Evolutionary conservation across 2,329 filamentous ascomycete genomes (phyloP).

Genomic region (Xylariales sp.): DNA sequence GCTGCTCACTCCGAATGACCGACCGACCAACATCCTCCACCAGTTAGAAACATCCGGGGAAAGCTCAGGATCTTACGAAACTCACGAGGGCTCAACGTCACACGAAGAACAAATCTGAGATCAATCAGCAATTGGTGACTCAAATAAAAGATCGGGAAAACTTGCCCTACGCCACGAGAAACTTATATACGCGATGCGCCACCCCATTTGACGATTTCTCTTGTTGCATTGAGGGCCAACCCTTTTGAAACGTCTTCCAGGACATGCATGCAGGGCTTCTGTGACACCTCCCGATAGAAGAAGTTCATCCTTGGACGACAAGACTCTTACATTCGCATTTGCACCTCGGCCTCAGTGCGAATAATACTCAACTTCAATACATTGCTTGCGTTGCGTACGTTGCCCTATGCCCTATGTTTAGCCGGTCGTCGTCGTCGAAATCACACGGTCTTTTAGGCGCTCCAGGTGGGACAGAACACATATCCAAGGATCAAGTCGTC

Average conservation of each 20-base stretch:
- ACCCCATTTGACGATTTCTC: background rate
- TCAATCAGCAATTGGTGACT: background rate
- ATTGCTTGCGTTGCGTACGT: slow-evolving; percentile 11
- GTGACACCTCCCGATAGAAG: slow-evolving; percentile 6
- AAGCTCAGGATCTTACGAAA: background rate
- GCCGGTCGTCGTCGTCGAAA: slow-evolving; percentile 37
- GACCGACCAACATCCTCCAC: background rate
- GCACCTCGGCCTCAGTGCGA: background rate
- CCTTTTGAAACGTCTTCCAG: slow-evolving; percentile 6
- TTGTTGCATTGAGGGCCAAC: slow-evolving; percentile 5
- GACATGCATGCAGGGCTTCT: slow-evolving; percentile 6
- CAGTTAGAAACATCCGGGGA: background rate
- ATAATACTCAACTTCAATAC: slow-evolving; percentile 5
- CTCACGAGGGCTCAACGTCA: slow-evolving; percentile 4
- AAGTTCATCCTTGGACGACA: slow-evolving; percentile 3
- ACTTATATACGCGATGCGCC: slow-evolving; percentile 7
- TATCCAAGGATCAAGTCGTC: slow-evolving; percentile 31
- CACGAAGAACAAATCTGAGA: background rate
- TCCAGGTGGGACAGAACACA: slow-evolving; percentile 28
- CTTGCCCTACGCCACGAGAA: slow-evolving; percentile 1
- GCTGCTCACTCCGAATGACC: background rate
- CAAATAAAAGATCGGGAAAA: background rate
- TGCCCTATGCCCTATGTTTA: slow-evolving; percentile 36
- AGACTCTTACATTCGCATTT: background rate
- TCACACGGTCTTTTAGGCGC: slow-evolving; percentile 26